phyloP scores from a whole-genome alignment of 805 yeast genomes.

The Pichia californica region DNA sequence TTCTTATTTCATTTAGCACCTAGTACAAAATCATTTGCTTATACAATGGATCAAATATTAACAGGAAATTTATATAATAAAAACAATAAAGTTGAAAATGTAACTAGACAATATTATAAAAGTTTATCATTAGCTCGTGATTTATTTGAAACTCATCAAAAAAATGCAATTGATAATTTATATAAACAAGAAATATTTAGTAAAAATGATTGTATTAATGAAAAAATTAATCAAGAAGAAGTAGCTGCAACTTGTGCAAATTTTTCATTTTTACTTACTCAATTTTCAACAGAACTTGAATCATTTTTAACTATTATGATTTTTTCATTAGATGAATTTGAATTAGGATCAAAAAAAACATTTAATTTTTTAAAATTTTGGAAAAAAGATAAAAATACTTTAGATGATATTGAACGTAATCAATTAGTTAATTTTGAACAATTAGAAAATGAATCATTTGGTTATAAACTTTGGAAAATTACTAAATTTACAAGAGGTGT shows the following conservation, averaged over 20 bases:
- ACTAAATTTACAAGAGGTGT: conserved; percentile 49
- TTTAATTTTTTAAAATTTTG: conserved; percentile 55
- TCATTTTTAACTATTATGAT: conserved; percentile 40
- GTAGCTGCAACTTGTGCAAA: conserved; percentile 82
- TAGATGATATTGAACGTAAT: conserved; percentile 10
- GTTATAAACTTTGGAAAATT: conserved; percentile 41
- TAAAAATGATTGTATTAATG: conserved; percentile 29
- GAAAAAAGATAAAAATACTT: conserved; percentile 22
- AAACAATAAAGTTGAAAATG: conserved; percentile 31
- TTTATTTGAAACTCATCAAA: conserved; percentile 51
- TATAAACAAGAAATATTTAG: conserved; percentile 52
- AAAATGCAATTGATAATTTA: conserved; percentile 47
- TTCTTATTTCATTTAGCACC: conserved; percentile 70
- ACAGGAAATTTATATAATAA: conserved; percentile 51
- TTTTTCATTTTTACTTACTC: conserved; percentile 58
- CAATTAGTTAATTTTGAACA: conserved; percentile 12
- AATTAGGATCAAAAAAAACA: conserved; percentile 19
- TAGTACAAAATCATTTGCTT: conserved; percentile 58
- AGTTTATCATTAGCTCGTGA: conserved; percentile 47
- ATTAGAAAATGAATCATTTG: conserved; percentile 11
- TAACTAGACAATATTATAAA: conserved; percentile 36
- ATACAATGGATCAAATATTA: conserved; percentile 57
- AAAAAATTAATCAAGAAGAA: conserved; percentile 63
- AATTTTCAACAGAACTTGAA: conserved; percentile 53
- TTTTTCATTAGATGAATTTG: conserved; percentile 16